A percentile compares a stretch with the other conserved stretches of the same genome.
Evolutionary conservation across 257 asterid genomes (phyloP).

Genomic region (Gynochthodes officinalis): DNA sequence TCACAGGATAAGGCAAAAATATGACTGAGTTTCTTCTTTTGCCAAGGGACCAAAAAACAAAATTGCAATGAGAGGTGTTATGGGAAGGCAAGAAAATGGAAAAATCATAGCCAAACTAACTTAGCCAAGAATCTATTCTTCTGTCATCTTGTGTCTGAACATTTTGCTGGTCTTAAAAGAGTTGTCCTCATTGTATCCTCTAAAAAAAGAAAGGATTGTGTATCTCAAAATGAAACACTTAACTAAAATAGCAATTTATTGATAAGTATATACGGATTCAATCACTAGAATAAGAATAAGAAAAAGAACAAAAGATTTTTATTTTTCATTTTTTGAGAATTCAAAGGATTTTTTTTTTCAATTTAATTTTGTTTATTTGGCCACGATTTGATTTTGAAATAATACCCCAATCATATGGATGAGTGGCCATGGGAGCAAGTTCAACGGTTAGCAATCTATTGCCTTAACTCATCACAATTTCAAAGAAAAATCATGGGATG

Average conservation of each 20-base stretch:
- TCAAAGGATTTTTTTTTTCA: too few relatives aligned
- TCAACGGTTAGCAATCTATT: too few relatives aligned
- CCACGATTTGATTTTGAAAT: too few relatives aligned
- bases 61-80: not conserved
- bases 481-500: not conserved
- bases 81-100: not conserved
- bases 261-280: too few relatives aligned
- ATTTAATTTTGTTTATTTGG: too few relatives aligned
- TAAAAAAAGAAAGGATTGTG: not conserved
- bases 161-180: not conserved
- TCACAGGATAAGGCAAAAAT: not conserved
- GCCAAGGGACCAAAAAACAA: not conserved
- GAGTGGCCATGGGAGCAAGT: too few relatives aligned
- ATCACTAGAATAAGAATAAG: too few relatives aligned
- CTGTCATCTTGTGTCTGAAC: not conserved
- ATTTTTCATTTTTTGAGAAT: too few relatives aligned
- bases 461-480: not conserved
- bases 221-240: not conserved
- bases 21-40: not conserved
- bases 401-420: too few relatives aligned
- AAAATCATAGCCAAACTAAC: too few relatives aligned
- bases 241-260: not conserved
- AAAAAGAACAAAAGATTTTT: too few relatives aligned
- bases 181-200: not conserved
- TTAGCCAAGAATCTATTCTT: conserved; percentile 13